Evolutionary conservation across 768 basidiomycete species (phyloP).

Genomic region (Boletus tylopilopsis): DNA sequence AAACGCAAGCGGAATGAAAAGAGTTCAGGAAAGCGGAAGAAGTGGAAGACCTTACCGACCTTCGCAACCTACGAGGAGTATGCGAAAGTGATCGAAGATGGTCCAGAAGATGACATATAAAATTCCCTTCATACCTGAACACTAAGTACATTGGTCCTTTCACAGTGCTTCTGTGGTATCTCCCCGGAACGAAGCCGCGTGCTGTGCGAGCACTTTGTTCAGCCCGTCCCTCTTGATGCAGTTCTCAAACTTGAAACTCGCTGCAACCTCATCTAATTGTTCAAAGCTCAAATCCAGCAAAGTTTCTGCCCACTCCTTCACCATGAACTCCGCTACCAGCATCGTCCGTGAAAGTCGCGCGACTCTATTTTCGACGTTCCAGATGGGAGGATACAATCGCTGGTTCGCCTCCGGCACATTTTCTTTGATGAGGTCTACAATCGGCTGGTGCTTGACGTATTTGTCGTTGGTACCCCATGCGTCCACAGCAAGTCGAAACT

Average conservation of each 20-base stretch:
- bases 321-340: slow-evolving; percentile 19
- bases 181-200: neutral
- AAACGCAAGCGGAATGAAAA: slow-evolving; percentile 48
- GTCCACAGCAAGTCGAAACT: too few species aligned
- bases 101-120: slow-evolving; percentile 28
- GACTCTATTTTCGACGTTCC: slow-evolving; percentile 12
- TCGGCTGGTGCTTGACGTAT: too few species aligned
- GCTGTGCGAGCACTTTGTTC: slow-evolving; percentile 14
- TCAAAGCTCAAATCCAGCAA: slow-evolving; percentile 32
- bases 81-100: slow-evolving; percentile 76
- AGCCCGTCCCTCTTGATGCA: slow-evolving; percentile 21
- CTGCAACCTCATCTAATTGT: slow-evolving; percentile 29
- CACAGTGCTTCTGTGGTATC: neutral
- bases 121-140: neutral
- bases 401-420: slow-evolving; percentile 9
- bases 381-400: slow-evolving; percentile 24
- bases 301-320: slow-evolving; percentile 27
- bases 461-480: too few species aligned
- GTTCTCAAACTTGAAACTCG: slow-evolving; percentile 33
- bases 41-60: slow-evolving; percentile 62
- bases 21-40: slow-evolving; percentile 56
- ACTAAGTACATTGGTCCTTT: neutral
- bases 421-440: too few species aligned
- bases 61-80: slow-evolving; percentile 90
- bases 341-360: slow-evolving; percentile 29